Evolutionary conservation across 129 eudicot species (phyloP).

Genomic region (carrot (Daucus carota)): DNA sequence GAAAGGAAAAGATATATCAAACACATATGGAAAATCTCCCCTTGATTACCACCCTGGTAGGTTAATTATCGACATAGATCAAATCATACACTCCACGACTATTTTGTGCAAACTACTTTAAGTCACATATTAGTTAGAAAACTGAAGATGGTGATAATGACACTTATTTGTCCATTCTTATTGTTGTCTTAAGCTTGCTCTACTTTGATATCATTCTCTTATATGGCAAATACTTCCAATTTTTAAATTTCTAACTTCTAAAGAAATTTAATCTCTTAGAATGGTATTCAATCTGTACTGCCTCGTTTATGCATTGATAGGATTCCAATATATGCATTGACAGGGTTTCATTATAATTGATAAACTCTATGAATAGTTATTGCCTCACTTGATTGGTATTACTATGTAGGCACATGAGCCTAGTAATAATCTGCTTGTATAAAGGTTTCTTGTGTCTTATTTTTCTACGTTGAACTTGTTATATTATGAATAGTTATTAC

Average conservation of each 20-base stretch:
- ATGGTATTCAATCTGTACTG: neutral
- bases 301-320: neutral
- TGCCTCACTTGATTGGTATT: too few relatives aligned
- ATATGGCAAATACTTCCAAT: neutral
- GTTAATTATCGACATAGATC: neutral
- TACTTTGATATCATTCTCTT: neutral
- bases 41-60: slow-evolving; percentile 10
- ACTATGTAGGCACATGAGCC: too few relatives aligned
- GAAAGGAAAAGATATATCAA: neutral
- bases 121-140: neutral
- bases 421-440: too few relatives aligned
- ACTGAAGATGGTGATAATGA: neutral
- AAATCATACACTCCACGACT: neutral
- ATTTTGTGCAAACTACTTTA: neutral
- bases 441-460: too few relatives aligned
- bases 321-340: neutral
- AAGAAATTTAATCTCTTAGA: neutral
- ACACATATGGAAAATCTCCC: slow-evolving; percentile 12
- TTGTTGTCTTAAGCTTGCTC: too few relatives aligned
- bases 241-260: neutral
- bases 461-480: too few relatives aligned
- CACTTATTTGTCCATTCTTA: neutral
- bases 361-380: neutral
- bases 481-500: too few relatives aligned
- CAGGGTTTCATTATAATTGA: neutral